phyloP scores from a whole-genome alignment of 192 early-diverging fungal genomes.

The Gonapodya prolifera region DNA sequence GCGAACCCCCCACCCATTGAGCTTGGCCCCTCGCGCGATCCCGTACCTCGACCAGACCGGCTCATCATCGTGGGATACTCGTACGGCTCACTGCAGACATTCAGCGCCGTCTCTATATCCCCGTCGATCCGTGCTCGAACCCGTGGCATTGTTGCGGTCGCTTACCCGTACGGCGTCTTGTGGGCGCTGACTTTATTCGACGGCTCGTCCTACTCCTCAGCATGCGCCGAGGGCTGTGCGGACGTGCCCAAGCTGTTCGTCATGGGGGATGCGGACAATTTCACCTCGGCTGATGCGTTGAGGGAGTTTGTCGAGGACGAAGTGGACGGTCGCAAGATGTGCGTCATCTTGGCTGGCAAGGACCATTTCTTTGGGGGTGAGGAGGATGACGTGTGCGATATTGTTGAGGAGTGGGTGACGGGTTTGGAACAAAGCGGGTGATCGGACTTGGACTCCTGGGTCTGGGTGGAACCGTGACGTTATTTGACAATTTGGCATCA shows the following conservation, averaged over 20 bases:
- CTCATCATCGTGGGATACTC: neutral
- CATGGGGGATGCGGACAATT: neutral
- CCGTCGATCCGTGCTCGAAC: neutral
- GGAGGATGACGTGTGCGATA: neutral
- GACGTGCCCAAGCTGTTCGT: neutral
- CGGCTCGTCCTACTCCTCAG: neutral
- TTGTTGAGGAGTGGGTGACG: neutral
- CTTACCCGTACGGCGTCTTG: neutral
- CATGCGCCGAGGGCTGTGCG: neutral
- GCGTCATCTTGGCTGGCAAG: neutral
- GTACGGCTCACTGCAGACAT: neutral
- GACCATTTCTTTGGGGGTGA: neutral
- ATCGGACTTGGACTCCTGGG: no score
- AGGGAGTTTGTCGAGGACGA: neutral
- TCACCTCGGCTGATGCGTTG: neutral
- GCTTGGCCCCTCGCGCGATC: neutral
- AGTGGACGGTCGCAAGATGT: neutral
- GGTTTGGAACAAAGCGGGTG: neutral
- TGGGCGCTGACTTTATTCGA: neutral
- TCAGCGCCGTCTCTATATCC: neutral
- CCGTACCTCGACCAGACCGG: neutral
- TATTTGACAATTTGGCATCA: no score
- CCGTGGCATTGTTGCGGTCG: neutral
- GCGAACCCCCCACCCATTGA: neutral
- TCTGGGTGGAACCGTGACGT: no score